Evolutionary conservation across 495 filamentous ascomycete species (phyloP).

Genomic region (Trypethelium eluteriae): DNA sequence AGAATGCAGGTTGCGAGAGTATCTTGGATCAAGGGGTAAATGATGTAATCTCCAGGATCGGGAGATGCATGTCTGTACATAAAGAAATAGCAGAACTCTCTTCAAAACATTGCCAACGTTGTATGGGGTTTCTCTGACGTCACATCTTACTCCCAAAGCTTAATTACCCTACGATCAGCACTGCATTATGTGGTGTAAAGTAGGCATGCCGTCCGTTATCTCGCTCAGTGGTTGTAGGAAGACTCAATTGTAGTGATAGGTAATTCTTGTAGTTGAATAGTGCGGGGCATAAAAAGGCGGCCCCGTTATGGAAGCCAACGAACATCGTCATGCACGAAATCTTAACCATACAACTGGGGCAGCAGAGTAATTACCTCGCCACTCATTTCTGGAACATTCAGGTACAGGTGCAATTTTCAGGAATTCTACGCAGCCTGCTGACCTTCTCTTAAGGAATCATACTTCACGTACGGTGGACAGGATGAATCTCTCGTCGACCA

Average conservation of each 20-base stretch:
- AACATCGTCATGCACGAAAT: slow-evolving; percentile 75
- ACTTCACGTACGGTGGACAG: slow-evolving; percentile 78
- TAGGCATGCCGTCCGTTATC: too few relatives aligned
- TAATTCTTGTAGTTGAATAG: background rate
- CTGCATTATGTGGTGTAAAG: too few relatives aligned
- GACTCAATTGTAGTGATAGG: too few relatives aligned
- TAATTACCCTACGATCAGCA: too few relatives aligned
- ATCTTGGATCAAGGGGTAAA: background rate
- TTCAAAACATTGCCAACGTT: too few relatives aligned
- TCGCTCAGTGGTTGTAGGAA: too few relatives aligned
- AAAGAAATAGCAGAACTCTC: too few relatives aligned
- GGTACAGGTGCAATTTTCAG: slow-evolving; percentile 34
- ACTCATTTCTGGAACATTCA: slow-evolving; percentile 99
- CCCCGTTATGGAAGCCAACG: background rate
- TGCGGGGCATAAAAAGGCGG: background rate
- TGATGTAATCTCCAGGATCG: too few relatives aligned
- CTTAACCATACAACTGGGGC: slow-evolving; percentile 86
- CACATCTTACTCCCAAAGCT: too few relatives aligned
- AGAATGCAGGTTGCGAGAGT: background rate
- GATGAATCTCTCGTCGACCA: slow-evolving; percentile 71
- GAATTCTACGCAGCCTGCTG: background rate
- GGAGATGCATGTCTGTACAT: too few relatives aligned
- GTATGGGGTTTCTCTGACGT: too few relatives aligned
- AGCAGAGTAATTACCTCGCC: slow-evolving; percentile 87
- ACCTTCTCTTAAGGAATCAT: slow-evolving; percentile 68